phyloP scores from a whole-genome alignment of 2,329 filamentous ascomycete species.

The Fusarium nanum region DNA sequence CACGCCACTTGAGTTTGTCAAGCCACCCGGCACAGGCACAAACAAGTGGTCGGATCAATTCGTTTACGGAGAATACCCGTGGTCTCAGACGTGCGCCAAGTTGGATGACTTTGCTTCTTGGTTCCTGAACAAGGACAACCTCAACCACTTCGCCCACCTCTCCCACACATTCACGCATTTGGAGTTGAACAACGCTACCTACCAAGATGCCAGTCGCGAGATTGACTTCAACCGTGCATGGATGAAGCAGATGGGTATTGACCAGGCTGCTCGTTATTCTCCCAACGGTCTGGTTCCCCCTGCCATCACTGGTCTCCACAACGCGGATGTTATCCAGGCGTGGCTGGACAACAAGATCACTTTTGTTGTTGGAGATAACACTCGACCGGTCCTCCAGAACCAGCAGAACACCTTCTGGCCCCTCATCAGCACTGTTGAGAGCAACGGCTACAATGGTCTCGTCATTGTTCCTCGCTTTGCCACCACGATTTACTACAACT shows the following conservation, averaged over 20 bases:
- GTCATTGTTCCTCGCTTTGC: slow-evolving; percentile 30
- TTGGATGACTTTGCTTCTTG: slow-evolving; percentile 31
- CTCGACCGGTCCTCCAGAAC: slow-evolving; percentile 13
- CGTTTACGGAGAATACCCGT: slow-evolving; percentile 11
- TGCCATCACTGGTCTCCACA: slow-evolving; percentile 36
- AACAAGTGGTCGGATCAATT: slow-evolving; percentile 23
- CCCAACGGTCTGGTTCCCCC: slow-evolving; percentile 27
- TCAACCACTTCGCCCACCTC: slow-evolving; percentile 31
- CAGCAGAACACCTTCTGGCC: slow-evolving; percentile 25
- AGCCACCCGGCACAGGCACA: slow-evolving; percentile 18
- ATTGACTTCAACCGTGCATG: slow-evolving; percentile 34
- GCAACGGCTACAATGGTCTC: slow-evolving; percentile 28
- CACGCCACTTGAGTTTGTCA: slow-evolving; percentile 29
- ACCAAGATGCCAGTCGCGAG: slow-evolving; percentile 27
- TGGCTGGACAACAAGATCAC: slow-evolving; percentile 30
- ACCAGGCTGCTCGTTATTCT: slow-evolving; percentile 22
- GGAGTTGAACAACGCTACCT: slow-evolving; percentile 35
- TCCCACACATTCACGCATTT: slow-evolving; percentile 35
- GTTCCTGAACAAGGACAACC: slow-evolving; percentile 27
- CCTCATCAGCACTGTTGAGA: slow-evolving; percentile 27
- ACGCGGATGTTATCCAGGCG: slow-evolving; percentile 31
- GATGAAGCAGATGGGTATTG: slow-evolving; percentile 29
- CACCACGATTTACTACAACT: slow-evolving; percentile 39
- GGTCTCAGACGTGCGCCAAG: slow-evolving; percentile 29
- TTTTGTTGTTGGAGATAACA: slow-evolving; percentile 33